Evolutionary conservation across 163 green algal genomes (phyloP).

Genomic region (Scenedesmus sp.): DNA sequence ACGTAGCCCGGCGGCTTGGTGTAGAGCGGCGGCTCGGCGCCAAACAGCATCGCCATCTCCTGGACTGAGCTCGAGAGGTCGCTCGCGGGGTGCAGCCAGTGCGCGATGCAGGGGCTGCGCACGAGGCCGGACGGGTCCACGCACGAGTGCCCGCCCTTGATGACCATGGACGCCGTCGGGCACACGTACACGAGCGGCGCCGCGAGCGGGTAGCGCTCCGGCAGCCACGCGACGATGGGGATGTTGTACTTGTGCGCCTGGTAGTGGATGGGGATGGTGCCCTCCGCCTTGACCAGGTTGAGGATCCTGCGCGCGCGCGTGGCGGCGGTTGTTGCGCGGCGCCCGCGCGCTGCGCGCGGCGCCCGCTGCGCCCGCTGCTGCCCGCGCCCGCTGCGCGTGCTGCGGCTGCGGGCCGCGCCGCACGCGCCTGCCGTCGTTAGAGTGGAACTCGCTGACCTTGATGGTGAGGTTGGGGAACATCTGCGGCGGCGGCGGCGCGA

Average conservation of each 20-base stretch:
- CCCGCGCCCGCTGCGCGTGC: background rate
- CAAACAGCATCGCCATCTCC: slow-evolving; percentile 83
- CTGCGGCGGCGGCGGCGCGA: slow-evolving; percentile 14
- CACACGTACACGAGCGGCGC: slow-evolving; percentile 87
- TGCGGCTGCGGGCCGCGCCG: background rate
- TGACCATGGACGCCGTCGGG: slow-evolving; percentile 91
- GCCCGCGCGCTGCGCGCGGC: background rate
- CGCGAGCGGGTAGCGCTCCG: slow-evolving; percentile 79
- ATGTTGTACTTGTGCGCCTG: slow-evolving; percentile 94
- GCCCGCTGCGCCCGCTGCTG: background rate
- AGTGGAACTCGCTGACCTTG: slow-evolving; percentile 58
- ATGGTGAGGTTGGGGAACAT: slow-evolving; percentile 53
- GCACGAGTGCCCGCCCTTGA: slow-evolving; percentile 81
- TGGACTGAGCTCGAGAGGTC: slow-evolving; percentile 28
- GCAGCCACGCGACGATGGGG: slow-evolving; percentile 86
- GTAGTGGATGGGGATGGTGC: slow-evolving; percentile 92
- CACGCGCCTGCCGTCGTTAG: slow-evolving; percentile 73
- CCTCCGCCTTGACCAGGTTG: slow-evolving; percentile 79
- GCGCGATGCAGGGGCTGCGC: slow-evolving; percentile 59
- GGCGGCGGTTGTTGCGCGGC: background rate
- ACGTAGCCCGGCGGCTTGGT: slow-evolving; percentile 66
- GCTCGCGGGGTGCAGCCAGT: slow-evolving; percentile 59
- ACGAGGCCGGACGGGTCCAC: slow-evolving; percentile 74
- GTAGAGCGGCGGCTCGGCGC: slow-evolving; percentile 88
- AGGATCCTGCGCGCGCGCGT: slow-evolving; percentile 50